Evolutionary conservation across 495 filamentous ascomycete genomes (phyloP).

Genomic region (Sabuloglossum arenarium): DNA sequence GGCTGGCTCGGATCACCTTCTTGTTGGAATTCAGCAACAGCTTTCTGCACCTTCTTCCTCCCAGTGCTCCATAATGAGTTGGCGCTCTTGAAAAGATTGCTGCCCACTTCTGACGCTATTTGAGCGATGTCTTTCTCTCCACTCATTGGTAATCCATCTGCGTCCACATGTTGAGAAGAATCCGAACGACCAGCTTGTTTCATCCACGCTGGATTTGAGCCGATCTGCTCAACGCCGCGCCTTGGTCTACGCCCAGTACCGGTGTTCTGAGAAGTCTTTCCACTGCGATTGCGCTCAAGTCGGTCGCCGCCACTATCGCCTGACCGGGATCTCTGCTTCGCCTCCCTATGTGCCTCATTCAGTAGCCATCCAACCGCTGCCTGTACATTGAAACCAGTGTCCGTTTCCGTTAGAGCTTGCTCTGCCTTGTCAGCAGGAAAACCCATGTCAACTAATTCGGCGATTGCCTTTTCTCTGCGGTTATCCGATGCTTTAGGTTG

Average conservation of each 20-base stretch:
- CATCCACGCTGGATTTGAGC: slow-evolving; percentile 26
- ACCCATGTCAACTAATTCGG: slow-evolving; percentile 88
- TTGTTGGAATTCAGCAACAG: slow-evolving; percentile 70
- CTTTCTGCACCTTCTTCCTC: slow-evolving; percentile 86
- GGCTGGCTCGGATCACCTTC: slow-evolving; percentile 71
- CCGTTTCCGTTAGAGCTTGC: slow-evolving; percentile 56
- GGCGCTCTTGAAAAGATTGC: slow-evolving; percentile 76
- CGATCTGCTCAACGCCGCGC: slow-evolving; percentile 19
- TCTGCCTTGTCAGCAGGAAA: slow-evolving; percentile 66
- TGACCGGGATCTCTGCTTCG: slow-evolving; percentile 33
- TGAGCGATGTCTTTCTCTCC: slow-evolving; percentile 65
- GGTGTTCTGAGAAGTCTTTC: neutral
- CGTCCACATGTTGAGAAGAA: slow-evolving; percentile 20
- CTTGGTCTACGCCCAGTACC: neutral
- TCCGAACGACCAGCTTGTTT: slow-evolving; percentile 13
- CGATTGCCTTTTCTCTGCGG: slow-evolving; percentile 53
- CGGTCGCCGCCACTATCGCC: slow-evolving; percentile 1
- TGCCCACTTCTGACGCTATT: slow-evolving; percentile 61
- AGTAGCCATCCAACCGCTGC: slow-evolving; percentile 76
- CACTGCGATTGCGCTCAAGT: slow-evolving; percentile 14
- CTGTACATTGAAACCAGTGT: slow-evolving; percentile 62
- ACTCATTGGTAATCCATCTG: slow-evolving; percentile 14
- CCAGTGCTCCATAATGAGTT: slow-evolving; percentile 85
- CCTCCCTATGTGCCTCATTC: slow-evolving; percentile 69
- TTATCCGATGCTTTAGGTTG: slow-evolving; percentile 6